phyloP scores from a whole-genome alignment of 495 filamentous ascomycete genomes.

The Penicillium argentinense region DNA sequence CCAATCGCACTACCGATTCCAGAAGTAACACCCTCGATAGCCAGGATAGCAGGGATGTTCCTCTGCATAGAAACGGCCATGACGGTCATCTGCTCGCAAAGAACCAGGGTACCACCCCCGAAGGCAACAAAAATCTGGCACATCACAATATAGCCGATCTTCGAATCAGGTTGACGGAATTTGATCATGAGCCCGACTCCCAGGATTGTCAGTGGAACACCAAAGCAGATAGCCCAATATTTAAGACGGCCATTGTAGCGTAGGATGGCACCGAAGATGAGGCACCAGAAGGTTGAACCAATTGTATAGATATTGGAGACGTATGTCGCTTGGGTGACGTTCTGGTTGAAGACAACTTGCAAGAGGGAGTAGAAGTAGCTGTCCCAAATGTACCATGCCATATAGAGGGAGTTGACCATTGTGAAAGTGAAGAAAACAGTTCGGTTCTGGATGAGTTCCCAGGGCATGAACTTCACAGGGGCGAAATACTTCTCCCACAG shows the following conservation, averaged over 20 bases:
- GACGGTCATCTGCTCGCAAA: constrained; percentile 61
- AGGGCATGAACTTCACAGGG: constrained; percentile 54
- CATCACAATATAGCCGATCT: constrained; percentile 65
- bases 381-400: constrained; percentile 39
- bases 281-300: constrained; percentile 36
- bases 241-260: constrained; percentile 51
- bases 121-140: constrained; percentile 69
- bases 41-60: constrained; percentile 60
- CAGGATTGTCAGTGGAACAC: constrained; percentile 55
- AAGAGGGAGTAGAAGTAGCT: constrained; percentile 61
- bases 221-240: constrained; percentile 47
- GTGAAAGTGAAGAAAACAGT: constrained; percentile 57
- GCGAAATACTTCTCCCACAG: constrained; percentile 54
- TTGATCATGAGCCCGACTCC: constrained; percentile 55
- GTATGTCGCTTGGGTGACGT: constrained; percentile 51
- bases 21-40: constrained; percentile 57
- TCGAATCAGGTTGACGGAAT: constrained; percentile 56
- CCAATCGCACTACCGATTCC: constrained; percentile 65
- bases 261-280: constrained; percentile 54
- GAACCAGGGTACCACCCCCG: constrained; percentile 53
- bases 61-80: constrained; percentile 63
- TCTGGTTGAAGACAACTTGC: constrained; percentile 60
- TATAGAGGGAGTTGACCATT: constrained; percentile 48
- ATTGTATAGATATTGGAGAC: constrained; percentile 48
- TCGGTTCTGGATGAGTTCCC: constrained; percentile 52